Base-by-base conservation (phyloP, 345 rosid species). In the Salix purpurea region DNA sequence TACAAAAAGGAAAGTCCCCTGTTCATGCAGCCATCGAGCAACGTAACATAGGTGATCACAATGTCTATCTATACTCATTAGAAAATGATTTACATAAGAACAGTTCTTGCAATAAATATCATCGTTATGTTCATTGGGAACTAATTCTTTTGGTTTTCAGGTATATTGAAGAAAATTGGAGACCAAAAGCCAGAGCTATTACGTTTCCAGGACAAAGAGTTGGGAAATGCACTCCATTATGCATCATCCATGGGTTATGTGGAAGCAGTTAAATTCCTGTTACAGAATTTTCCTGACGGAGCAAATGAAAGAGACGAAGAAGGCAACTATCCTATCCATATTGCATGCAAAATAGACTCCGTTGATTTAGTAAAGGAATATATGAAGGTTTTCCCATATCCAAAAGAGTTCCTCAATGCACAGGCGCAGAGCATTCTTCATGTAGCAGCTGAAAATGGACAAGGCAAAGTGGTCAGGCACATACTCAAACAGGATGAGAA, bases 111-210 rank as follows among this genome's bases (percentile, higher is more conserved):
- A 56, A n/a, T 34, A n/a, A 0, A 10, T 56, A 56, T 56, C 26
- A 56, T 56, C 61, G 23, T 3, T 13, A 5, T 54, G 6, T 24
- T 15, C 39, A 39, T 15, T 39, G 19, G 21, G 0, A 67, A 37
- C 26, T 39, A 14, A 2, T 56, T 10, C 32, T 8, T 19, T 12
- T 16, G 21, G 62, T 30, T 39, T 69, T 44, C 77, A 75, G 85
- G 71, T 36, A 67, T 77, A 16, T 39, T 83, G 4, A 39, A 58
- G 48, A 26, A 23, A 39, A 50, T 83, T 26, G 0, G 30, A 50
- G 52, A 50, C 28, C 28, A 44, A 13, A 70, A 77, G 52, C 58
- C 79, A 77, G 72, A 75, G 70, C 48, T 80, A 46, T 69, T 80
- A 4, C 32, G 2, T 13, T 0, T 69, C 9, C 50, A n/a, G 48